Evolutionary conservation across 768 basidiomycete genomes (phyloP), one percentile per base, ranked within the genome.

Genomic region (Boletus edulis): DNA sequence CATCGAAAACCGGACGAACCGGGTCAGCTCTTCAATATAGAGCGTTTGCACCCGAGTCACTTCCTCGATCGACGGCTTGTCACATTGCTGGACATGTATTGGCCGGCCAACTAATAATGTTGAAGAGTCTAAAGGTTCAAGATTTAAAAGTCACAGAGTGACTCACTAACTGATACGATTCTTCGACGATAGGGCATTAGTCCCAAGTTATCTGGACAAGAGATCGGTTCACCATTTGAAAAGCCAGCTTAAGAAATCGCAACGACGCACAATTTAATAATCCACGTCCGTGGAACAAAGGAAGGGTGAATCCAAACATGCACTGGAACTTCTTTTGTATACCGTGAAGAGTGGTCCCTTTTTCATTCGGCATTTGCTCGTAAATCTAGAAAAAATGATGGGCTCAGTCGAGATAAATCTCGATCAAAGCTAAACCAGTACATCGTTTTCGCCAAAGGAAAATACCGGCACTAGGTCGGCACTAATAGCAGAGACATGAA

Each of bases 371-470:
- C 86, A 98, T 89, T 75, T 99, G 96, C 58, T 95, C 81, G 64
- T 92, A 99, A 49, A 99, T 97, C 94, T 98, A 64, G 7, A 49
- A 40, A 3, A 38, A 31, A 49, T 8, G 44, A 41, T 11, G 40
- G 6, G 40, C 5, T 59, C 51, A 62, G 34, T 39, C 41, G 37
- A 6, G 1, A 11, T 31, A 6, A 45, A 35, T 13, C 46, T n/a
- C 5, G 13, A 18, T 32, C 52, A 22, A 49, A 46, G 18, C 15
- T 8, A 31, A 39, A 44, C 78, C 83, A 66, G 10, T 57, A 95
- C 95, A 70, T 98, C 97, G 68, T 98, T 98, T 76, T 99, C 97
- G 13, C 97, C 97, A 63, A 99, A 99, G 6, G 93, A 95, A 67
- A 99, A 98, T 4, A 98, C 95, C 0, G 97, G 97, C 0, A 99